These are phyloP conservation scores for Pyrus communis DNA, from an alignment of 306 rosid genomes.

Conservation along the genomic window DNA sequence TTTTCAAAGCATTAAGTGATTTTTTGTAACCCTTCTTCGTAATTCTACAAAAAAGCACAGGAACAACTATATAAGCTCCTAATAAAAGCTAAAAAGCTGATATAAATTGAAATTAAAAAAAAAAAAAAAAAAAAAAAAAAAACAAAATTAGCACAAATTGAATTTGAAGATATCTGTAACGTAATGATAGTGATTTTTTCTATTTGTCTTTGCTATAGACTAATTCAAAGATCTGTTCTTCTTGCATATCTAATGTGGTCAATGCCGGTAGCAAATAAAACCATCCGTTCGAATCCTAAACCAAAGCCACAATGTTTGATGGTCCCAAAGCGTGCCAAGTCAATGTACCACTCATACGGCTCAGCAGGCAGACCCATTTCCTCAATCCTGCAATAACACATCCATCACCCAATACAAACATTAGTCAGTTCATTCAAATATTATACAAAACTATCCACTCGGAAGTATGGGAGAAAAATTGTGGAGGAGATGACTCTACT, in stretches of 20 bases:
- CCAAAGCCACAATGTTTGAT: slow-evolving; percentile 85
- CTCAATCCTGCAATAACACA: slow-evolving; percentile 43
- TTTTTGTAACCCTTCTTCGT: too few relatives aligned
- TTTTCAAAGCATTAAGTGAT: too few relatives aligned
- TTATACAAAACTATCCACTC: neutral
- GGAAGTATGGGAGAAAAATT: neutral
- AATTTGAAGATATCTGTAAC: too few relatives aligned
- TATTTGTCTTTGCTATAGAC: neutral
- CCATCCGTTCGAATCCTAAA: slow-evolving; percentile 88
- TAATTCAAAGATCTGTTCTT: slow-evolving; percentile 67
- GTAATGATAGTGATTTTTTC: too few relatives aligned
- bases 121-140: too few relatives aligned
- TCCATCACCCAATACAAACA: neutral
- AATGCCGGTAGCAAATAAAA: slow-evolving; percentile 85
- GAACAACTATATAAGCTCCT: too few relatives aligned
- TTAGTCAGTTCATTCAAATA: neutral
- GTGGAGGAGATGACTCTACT: neutral
- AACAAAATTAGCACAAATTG: too few relatives aligned
- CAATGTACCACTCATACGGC: slow-evolving; percentile 96
- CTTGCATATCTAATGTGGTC: slow-evolving; percentile 95
- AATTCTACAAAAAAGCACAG: too few relatives aligned
- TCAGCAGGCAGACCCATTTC: slow-evolving; percentile 67
- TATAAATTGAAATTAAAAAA: too few relatives aligned
- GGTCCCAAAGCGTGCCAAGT: slow-evolving; percentile 81
- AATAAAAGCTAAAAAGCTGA: too few relatives aligned